Base-by-base conservation (phyloP, 129 eudicot species). In the Saposhnikovia divaricata region DNA sequence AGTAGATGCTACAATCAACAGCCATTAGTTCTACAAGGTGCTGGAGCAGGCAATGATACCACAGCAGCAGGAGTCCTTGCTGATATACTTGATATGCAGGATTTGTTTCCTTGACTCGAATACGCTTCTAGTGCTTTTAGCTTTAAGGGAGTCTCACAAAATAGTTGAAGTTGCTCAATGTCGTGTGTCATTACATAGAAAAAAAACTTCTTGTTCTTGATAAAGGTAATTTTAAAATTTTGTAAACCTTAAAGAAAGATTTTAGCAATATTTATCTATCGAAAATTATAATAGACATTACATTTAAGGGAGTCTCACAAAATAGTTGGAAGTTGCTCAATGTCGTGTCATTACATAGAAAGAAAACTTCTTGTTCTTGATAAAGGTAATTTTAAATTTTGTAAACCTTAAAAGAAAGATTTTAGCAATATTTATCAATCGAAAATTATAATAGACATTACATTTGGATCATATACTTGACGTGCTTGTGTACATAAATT, bases 51-150 rank as follows among this genome's bases (percentile, higher is more conserved):
- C 79, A 90, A 92, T 71, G 97, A 94, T 74, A 90, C 98, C 55
- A 94, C 98, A 43, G 98, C 98, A 13, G 90, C 94, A 61, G 97
- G 98, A 57, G 97, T 94, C 80, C 98, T 94, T 47, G 97, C 98
- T 77, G 98, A 94, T 80, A 89, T 90, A 61, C 88, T 89, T 73
- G 93, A 89, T 84, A 83, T 91, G 73, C 98, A 88, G 83, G 93
- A 88, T 82, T 68, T 87, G 8, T 89, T 84, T 84, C 75, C 84
- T 19, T 84, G 75, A 80, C 71, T 46, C 6, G 18, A 37, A 11
- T 18, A 34, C 4, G 7, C 23, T 34, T 10, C 6, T 23, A 59
- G 46, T 31, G 42, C 14, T 66, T 50, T 50, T 50, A 14, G 44
- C 18, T 37, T 34, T 0, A 53, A 31, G 31, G 28, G 50, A 72